phyloP scores from a whole-genome alignment of 2,329 filamentous ascomycete genomes.

The Diaporthe citri region DNA sequence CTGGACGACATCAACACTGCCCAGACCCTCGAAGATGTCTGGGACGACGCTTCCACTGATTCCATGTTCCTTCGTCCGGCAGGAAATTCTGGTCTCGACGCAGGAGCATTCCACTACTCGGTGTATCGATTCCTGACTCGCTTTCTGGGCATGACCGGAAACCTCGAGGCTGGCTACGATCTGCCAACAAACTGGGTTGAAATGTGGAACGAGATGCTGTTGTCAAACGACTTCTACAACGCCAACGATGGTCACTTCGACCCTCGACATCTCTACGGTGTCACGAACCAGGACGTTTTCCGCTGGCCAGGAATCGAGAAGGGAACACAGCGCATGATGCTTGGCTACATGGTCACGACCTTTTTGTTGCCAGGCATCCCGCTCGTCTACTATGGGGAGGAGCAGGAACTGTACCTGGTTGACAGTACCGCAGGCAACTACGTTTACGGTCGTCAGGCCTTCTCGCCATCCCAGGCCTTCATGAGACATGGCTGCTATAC shows the following conservation, averaged over 20 bases:
- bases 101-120: slow-evolving; percentile 57
- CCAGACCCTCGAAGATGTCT: slow-evolving; percentile 34
- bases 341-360: slow-evolving; percentile 70
- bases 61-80: slow-evolving; percentile 68
- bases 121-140: slow-evolving; percentile 48
- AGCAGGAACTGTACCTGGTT: slow-evolving; percentile 72
- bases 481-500: slow-evolving; percentile 72
- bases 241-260: slow-evolving; percentile 72
- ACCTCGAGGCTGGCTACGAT: slow-evolving; percentile 49
- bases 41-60: slow-evolving; percentile 40
- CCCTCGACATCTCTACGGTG: slow-evolving; percentile 74
- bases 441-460: slow-evolving; percentile 72
- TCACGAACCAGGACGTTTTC: slow-evolving; percentile 76
- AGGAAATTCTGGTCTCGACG: slow-evolving; percentile 60
- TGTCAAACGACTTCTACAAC: slow-evolving; percentile 71
- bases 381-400: slow-evolving; percentile 66
- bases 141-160: slow-evolving; percentile 50
- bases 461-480: slow-evolving; percentile 72
- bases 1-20: slow-evolving; percentile 39
- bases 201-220: slow-evolving; percentile 68
- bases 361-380: slow-evolving; percentile 72
- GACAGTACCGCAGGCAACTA: slow-evolving; percentile 74
- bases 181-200: slow-evolving; percentile 55
- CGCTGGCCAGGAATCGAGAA: slow-evolving; percentile 71
- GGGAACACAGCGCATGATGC: slow-evolving; percentile 68